Percentiles rank a stretch among this genome's conserved stretches.
phyloP scores from a whole-genome alignment of 331 rosid species.

The Erythrophleum ivorense region DNA sequence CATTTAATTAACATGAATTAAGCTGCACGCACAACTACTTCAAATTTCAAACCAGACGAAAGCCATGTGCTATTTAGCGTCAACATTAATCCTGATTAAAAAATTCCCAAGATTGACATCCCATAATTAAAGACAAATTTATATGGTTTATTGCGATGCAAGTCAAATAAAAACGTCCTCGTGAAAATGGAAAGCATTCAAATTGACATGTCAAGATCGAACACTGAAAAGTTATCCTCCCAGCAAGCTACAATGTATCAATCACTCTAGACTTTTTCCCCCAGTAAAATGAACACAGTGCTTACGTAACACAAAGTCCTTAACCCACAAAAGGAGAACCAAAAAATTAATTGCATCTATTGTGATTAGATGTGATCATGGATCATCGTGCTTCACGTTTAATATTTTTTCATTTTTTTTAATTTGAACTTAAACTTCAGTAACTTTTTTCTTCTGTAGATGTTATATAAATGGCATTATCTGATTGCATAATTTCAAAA shows the following conservation, averaged over 20 bases:
- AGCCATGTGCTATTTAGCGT: background rate
- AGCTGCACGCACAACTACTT: no score
- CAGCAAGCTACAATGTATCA: background rate
- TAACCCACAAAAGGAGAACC: no score
- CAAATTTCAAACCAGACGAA: background rate
- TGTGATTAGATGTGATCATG: no score
- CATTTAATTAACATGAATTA: background rate
- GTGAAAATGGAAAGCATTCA: background rate
- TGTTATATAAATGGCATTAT: background rate
- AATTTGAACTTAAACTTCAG: no score
- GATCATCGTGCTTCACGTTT: no score
- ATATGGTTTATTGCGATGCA: background rate
- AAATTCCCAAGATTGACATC: background rate
- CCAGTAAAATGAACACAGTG: no score
- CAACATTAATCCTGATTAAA: background rate
- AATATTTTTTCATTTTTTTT: no score
- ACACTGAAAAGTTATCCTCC: background rate
- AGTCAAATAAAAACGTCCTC: background rate
- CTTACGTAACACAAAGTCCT: no score
- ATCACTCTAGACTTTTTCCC: background rate
- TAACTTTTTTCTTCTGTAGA: no score
- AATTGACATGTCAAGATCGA: background rate
- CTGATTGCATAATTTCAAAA: conserved; percentile 9
- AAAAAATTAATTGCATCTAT: background rate
- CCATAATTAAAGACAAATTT: background rate